Base-by-base conservation (phyloP, 2,329 filamentous ascomycete genomes). In the Pseudogymnoascus sp. region DNA sequence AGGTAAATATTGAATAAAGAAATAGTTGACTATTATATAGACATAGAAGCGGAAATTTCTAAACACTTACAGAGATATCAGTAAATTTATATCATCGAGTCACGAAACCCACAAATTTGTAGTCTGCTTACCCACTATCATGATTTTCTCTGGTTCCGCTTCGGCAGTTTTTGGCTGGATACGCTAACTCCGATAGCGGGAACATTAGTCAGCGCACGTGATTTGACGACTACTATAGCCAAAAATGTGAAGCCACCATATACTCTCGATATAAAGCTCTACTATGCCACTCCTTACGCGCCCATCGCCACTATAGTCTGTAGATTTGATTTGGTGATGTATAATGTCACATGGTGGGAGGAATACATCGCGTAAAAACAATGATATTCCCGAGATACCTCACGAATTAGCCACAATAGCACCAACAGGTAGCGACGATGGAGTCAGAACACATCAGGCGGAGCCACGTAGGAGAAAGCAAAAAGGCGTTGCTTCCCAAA, bases 191-290 rank as follows among this genome's bases (percentile, higher is more conserved):
- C n/a, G 45, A 19, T 9, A 33, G 8, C 25, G 25, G 42, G 16
- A 55, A 35, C 33, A 55, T 55, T 55, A 55, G 49, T 55, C 49
- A 35, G 8, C 49, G 49, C 49, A 55, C 49, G 49, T 55, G 49
- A 55, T 35, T 19, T 7, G n/a, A 14, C 12, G 5, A 55, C 28
- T 16, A 14, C 28, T 3, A 14, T 9, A 4, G 11, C 28, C 49
- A 55, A 55, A 55, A 55, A 12, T 22, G 3, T n/a, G 49, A 33
- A 55, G 9, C 28, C 28, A 33, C 14, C 49, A 55, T 5, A 33
- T 12, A 33, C 9, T 12, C 19, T 25, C 28, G 28, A 19, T 19
- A 19, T 19, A 19, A 19, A 55, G 28, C 5, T 14, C 16, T 12
- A 35, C 9, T 14, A 55, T 14, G 49, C 28, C 6, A 22, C 11